phyloP scores from a whole-genome alignment of 495 filamentous ascomycete genomes.

The Chaetomium tenue region DNA sequence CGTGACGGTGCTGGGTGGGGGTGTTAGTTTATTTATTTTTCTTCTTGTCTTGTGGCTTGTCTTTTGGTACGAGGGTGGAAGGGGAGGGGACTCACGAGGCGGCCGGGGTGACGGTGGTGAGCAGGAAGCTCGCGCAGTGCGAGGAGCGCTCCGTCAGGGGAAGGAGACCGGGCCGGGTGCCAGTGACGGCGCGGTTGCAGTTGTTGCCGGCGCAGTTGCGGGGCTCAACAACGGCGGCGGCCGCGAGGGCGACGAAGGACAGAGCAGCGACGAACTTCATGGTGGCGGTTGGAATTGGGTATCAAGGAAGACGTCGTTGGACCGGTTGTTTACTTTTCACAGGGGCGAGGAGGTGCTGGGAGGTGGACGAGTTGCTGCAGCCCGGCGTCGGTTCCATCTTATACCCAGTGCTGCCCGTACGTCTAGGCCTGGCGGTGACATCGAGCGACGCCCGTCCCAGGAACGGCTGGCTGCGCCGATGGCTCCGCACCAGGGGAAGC shows the following conservation, averaged over 20 bases:
- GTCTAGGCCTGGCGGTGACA: neutral
- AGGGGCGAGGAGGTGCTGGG: neutral
- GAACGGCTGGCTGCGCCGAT: constrained; percentile 6
- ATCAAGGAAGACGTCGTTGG: neutral
- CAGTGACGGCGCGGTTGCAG: constrained; percentile 39
- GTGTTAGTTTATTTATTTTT: neutral
- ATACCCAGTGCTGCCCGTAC: neutral
- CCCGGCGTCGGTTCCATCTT: neutral
- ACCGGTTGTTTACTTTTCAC: neutral
- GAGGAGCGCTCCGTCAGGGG: constrained; percentile 29
- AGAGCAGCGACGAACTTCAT: constrained; percentile 36
- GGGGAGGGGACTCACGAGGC: constrained; percentile 26
- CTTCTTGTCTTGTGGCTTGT: neutral
- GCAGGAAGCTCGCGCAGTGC: constrained; percentile 38
- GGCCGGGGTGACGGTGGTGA: constrained; percentile 35
- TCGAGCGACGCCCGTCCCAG: neutral
- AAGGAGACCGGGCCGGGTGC: constrained; percentile 32
- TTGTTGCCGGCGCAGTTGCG: constrained; percentile 36
- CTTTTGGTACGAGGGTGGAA: too few species aligned
- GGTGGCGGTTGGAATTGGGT: constrained; percentile 21
- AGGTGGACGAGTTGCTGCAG: neutral
- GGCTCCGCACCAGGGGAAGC: neutral
- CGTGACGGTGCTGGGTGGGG: constrained; percentile 30
- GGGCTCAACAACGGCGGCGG: constrained; percentile 28
- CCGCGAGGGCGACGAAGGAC: constrained; percentile 29